Evolutionary conservation across 2,329 filamentous ascomycete species (phyloP), one percentile per base, ranked within the genome.

Genomic region (Alternaria arborescens): DNA sequence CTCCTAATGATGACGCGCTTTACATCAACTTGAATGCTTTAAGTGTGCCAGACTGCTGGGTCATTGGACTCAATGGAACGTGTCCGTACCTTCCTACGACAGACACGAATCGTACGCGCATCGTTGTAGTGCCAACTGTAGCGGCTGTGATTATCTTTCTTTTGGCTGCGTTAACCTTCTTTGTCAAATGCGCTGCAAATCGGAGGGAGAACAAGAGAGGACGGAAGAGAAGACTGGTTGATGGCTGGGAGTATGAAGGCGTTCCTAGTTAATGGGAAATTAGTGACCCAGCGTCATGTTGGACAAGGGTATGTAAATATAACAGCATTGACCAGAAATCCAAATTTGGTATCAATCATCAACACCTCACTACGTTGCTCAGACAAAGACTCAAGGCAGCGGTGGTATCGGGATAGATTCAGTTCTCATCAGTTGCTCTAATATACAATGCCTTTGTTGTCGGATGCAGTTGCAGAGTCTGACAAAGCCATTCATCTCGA

Each of bases 231-330:
- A 77, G 77, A 48, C 77, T 76, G 44, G 76, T 79, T 20, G 81
- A 81, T 61, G 86, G 86, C 2, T 88, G 87, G 84, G 86, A 89
- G 68, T 90, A 91, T 78, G 89, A 91, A 72, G 89, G 89, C 16
- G 87, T 91, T 52, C 88, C 88, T 52, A 76, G 73, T 64, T 78
- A 26, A 53, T 42, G 4, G 40, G 11, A 16, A 42, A 24, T 16
- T 11, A 12, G 3, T 8, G 24, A 8, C 12, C 12, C 38, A 22
- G 14, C 1, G 18, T 41, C 5, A 41, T 41, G 18, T 41, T 22
- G 38, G 18, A 41, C 38, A 12, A 41, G 5, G 18, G 20, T 12
- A 22, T 41, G 18, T 41, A 41, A 22, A 12, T 41, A 12, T 14
- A 41, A 11, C 10, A 22, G 38, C 10, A 41, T 12, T 22, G 18